Conservation (phyloP, 176 grass and related monocot species). For the Oropetium thomaeum region DNA sequence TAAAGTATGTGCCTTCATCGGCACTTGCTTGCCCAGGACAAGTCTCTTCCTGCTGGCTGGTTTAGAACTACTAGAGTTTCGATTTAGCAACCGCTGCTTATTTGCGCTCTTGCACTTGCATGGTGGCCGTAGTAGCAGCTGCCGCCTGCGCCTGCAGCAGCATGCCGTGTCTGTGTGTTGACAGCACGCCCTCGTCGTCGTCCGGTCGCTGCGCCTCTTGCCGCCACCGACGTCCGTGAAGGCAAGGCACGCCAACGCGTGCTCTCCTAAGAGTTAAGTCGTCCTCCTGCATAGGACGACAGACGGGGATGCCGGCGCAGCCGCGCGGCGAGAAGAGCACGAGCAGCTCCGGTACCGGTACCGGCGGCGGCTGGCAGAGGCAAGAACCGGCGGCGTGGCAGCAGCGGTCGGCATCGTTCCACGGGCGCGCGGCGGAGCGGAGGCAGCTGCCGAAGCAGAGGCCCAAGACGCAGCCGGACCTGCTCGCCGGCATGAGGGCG, state of each 20-base stretch:
- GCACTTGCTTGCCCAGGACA: conserved; percentile 12
- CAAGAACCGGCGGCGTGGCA: neutral
- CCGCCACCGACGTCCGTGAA: conserved; percentile 13
- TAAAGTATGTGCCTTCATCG: too few species aligned
- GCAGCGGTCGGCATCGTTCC: conserved; percentile 62
- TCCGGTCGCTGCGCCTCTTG: conserved; percentile 2
- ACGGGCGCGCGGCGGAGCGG: conserved; percentile 40
- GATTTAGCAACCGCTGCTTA: neutral
- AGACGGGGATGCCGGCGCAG: conserved; percentile 15
- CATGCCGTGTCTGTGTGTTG: conserved; percentile 30
- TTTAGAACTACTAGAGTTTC: conserved; percentile 2
- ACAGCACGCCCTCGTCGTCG: conserved; percentile 1
- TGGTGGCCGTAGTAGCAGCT: conserved; percentile 19
- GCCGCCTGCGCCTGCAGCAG: neutral
- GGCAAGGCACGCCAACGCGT: neutral
- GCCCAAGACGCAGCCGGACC: conserved; percentile 71
- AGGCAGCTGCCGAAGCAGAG: conserved; percentile 33
- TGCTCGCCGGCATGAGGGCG: conserved; percentile 40
- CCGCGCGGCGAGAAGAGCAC: conserved; percentile 18
- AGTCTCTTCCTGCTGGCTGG: neutral
- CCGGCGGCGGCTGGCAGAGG: conserved; percentile 9
- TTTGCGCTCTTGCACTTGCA: neutral
- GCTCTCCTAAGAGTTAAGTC: neutral
- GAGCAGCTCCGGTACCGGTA: neutral
- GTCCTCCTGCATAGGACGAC: neutral